Evolutionary conservation across 179 eudicot genomes (phyloP).

Genomic region (Silene coronaria): DNA sequence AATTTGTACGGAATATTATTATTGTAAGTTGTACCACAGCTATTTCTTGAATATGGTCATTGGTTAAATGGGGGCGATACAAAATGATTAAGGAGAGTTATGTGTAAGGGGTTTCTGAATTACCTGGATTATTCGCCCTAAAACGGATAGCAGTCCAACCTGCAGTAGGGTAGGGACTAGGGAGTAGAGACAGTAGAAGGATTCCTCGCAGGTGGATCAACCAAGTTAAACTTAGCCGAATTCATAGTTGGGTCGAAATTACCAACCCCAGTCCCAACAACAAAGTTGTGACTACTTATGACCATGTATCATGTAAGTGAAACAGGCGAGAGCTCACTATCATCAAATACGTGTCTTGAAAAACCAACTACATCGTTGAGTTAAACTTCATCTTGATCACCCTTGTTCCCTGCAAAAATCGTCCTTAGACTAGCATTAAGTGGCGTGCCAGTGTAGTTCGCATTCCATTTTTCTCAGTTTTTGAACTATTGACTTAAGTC

Average conservation of each 20-base stretch:
- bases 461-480: neutral
- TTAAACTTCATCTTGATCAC: constrained; percentile 40
- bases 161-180: too few species aligned
- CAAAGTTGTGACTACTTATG: constrained; percentile 47
- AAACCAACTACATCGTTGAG: constrained; percentile 43
- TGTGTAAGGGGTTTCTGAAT: neutral
- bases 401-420: constrained; percentile 24
- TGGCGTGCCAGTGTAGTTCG: constrained; percentile 39
- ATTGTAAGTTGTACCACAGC: too few species aligned
- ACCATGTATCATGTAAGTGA: constrained; percentile 56
- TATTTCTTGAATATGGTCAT: too few species aligned
- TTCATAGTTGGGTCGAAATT: constrained; percentile 43
- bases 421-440: constrained; percentile 46
- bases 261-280: constrained; percentile 50
- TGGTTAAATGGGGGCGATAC: too few species aligned
- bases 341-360: constrained; percentile 49
- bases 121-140: constrained; percentile 52
- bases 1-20: neutral
- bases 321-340: constrained; percentile 46
- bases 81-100: too few species aligned
- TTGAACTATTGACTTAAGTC: neutral
- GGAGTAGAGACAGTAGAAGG: constrained; percentile 50
- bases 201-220: constrained; percentile 53
- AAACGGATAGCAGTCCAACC: constrained; percentile 56
- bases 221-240: constrained; percentile 41